phyloP scores from a whole-genome alignment of 345 rosid genomes.

The Euphorbia pulcherrima region DNA sequence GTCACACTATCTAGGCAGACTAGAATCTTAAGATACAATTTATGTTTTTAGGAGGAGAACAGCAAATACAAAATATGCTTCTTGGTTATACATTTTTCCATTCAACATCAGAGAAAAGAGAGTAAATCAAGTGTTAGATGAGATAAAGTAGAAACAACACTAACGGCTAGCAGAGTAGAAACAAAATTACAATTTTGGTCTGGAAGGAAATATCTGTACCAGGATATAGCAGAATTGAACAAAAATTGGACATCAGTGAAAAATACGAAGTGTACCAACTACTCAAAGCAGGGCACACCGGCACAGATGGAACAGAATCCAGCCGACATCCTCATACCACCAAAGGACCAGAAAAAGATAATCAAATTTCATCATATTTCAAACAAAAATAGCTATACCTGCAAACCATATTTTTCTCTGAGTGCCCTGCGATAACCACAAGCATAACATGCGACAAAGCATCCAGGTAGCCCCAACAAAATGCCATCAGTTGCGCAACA shows the following conservation, averaged over 20 bases:
- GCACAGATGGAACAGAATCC: neutral
- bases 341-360: neutral
- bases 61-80: neutral
- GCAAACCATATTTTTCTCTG: constrained; percentile 62
- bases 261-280: neutral
- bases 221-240: neutral
- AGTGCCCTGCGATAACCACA: constrained; percentile 70
- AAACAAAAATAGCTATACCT: constrained; percentile 37
- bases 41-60: neutral
- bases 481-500: constrained; percentile 70
- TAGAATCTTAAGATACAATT: neutral
- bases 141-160: neutral
- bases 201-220: neutral
- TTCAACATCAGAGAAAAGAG: neutral
- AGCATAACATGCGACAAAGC: constrained; percentile 78
- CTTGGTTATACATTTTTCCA: neutral
- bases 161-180: neutral
- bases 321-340: neutral
- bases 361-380: neutral
- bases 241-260: neutral
- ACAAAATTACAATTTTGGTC: neutral
- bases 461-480: constrained; percentile 77
- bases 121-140: neutral
- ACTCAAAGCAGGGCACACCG: neutral
- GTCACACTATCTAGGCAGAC: neutral